Evolutionary conservation across 2,329 filamentous ascomycete genomes (phyloP), one percentile per base, ranked within the genome.

Genomic region (Alternaria ethzedia): DNA sequence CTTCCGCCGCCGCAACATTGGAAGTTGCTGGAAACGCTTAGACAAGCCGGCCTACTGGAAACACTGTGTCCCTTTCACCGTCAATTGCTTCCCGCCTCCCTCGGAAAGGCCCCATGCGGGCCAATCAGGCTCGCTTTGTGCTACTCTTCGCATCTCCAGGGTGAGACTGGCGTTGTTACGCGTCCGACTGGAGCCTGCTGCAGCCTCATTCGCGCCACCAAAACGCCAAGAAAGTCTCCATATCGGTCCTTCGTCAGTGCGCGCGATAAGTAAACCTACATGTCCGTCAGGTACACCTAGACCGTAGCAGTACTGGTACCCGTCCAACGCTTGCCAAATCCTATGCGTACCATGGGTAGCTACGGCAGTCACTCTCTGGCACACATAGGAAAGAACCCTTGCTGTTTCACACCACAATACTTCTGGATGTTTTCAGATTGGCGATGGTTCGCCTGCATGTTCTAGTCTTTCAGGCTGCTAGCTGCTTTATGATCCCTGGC

Each of bases 21-120:
- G 75, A 78, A 78, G 44, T 65, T 65, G 57, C 61, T 73, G 66
- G 74, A 76, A 76, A 50, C 60, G 63, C 57, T 49, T 62, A 63
- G 68, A 66, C 54, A 54, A 25, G 57, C 61, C 60, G 56, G 57
- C 36, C 61, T 54, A 58, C 49, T 59, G 65, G 47, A 58, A 65
- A 69, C 61, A 73, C 66, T 49, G 70, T 71, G 68, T 70, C 67
- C 62, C 61, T 58, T 70, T 58, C 57, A 60, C 57, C 26, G 26
- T 44, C 26, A 21, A 54, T 17, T 32, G 36, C 30, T 41, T 55
- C 25, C 21, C 25, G 46, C 46, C 32, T 30, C 57, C 46, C 21
- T 36, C 51, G 45, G 21, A 26, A 54, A 20, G 36, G 54, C 45
- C n/a, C 59, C n/a, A 62, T 21, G 25, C 36, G 25, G 63, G 28